Conservation (phyloP, 208 protist species). For the Zelonia costaricensis region DNA sequence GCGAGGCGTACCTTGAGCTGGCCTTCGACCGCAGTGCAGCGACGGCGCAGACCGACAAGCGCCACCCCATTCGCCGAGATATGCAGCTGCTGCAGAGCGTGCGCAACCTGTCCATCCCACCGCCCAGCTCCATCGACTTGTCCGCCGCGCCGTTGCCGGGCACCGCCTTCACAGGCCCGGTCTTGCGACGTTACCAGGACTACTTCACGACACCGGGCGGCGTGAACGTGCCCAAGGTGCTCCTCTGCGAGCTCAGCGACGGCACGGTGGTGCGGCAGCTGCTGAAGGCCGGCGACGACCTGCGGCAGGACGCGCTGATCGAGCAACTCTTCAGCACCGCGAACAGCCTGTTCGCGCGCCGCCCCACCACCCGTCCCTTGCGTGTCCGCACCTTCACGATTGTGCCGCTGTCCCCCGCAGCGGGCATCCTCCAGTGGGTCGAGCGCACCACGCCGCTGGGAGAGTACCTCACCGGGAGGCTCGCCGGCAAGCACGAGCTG, state of each 20-base stretch:
- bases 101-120: conserved; percentile 41
- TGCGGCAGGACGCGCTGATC: conserved; percentile 97
- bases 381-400: conserved; percentile 95
- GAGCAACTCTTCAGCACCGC: conserved; percentile 93
- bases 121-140: conserved; percentile 35
- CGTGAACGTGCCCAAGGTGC: conserved; percentile 95
- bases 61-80: conserved; percentile 35
- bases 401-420: conserved; percentile 88
- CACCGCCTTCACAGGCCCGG: conserved; percentile 4
- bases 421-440: conserved; percentile 94
- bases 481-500: conserved; percentile 12
- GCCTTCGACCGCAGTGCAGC: conserved; percentile 44
- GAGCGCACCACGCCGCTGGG: conserved; percentile 89
- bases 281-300: conserved; percentile 92
- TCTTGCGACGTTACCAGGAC: conserved; percentile 54
- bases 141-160: conserved; percentile 1
- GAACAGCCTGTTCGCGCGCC: conserved; percentile 71
- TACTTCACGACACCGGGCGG: conserved; percentile 88
- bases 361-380: conserved; percentile 18
- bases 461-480: conserved; percentile 81
- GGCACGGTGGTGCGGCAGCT: conserved; percentile 87
- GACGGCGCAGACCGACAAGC: conserved; percentile 6
- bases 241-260: conserved; percentile 85
- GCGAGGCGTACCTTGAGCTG: conserved; percentile 80
- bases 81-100: conserved; percentile 37